Conservation (phyloP, 2,329 filamentous ascomycete species). For the Aureobasidium sp. region DNA sequence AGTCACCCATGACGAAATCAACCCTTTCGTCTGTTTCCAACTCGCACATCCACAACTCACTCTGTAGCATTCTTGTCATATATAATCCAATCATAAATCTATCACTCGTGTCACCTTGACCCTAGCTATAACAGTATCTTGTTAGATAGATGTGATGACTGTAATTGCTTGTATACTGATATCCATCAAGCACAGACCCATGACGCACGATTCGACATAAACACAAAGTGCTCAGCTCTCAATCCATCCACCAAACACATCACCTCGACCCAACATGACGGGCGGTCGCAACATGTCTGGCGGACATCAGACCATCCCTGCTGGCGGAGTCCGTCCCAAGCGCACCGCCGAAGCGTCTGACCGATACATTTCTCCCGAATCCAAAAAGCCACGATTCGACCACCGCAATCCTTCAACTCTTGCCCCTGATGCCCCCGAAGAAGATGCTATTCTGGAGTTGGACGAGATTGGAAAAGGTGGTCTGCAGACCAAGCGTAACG, state of each 20-base stretch:
- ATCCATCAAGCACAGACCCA: background rate
- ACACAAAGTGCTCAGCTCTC: background rate
- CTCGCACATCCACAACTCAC: background rate
- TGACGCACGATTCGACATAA: constrained; percentile 3
- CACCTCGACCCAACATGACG: background rate
- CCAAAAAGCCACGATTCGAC: constrained; percentile 87
- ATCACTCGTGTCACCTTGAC: background rate
- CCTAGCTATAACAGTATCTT: background rate
- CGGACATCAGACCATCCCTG: constrained; percentile 44
- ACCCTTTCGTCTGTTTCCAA: background rate
- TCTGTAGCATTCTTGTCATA: background rate
- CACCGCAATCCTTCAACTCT: constrained; percentile 89
- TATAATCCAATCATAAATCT: background rate
- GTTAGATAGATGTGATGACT: background rate
- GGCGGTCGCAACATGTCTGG: constrained; percentile 8
- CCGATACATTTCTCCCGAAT: constrained; percentile 61
- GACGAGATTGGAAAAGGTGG: constrained; percentile 79
- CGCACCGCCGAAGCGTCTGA: constrained; percentile 75
- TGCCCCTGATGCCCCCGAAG: constrained; percentile 70
- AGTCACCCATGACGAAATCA: constrained; percentile 3
- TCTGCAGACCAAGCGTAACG: constrained; percentile 76
- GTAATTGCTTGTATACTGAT: background rate
- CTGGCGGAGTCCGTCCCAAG: constrained; percentile 40
- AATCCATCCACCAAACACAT: background rate
- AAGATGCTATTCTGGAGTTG: constrained; percentile 72